Percentiles rank a stretch among this genome's conserved stretches.
Conservation (phyloP, 768 basidiomycete species). For the Tulasnella sp. region DNA sequence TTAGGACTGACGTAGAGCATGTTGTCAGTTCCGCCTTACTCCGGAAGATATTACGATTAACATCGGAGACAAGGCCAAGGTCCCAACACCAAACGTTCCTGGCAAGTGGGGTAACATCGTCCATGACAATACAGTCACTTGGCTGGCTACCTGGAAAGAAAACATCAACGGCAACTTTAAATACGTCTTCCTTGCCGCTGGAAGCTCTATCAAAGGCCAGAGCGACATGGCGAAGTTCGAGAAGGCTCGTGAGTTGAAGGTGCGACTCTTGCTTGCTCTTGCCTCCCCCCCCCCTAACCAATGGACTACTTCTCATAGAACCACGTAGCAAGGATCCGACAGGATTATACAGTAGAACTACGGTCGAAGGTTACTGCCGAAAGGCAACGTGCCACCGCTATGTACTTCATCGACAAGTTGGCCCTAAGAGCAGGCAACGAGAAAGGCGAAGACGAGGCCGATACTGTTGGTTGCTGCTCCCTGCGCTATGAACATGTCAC, state of each 20-base stretch:
- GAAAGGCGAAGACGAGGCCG: slow-evolving; percentile 98
- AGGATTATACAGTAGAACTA: slow-evolving; percentile 80
- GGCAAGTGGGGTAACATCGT: slow-evolving; percentile 86
- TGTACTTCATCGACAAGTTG: slow-evolving; percentile 97
- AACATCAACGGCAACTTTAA: slow-evolving; percentile 95
- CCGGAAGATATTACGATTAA: slow-evolving; percentile 97
- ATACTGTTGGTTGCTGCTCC: slow-evolving; percentile 98
- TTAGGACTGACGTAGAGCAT: neutral
- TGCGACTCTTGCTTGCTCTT: slow-evolving; percentile 38
- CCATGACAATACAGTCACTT: slow-evolving; percentile 96
- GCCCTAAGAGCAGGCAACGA: slow-evolving; percentile 99
- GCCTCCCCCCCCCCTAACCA: slow-evolving; percentile 22
- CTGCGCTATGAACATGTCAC: slow-evolving; percentile 96
- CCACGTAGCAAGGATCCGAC: slow-evolving; percentile 85
- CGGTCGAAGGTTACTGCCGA: slow-evolving; percentile 90
- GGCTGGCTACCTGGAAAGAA: slow-evolving; percentile 99
- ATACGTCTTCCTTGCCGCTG: slow-evolving; percentile 98
- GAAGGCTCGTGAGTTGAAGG: slow-evolving; percentile 95
- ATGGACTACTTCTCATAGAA: slow-evolving; percentile 47
- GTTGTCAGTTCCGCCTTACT: slow-evolving; percentile 67
- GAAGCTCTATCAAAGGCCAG: slow-evolving; percentile 95
- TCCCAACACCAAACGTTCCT: slow-evolving; percentile 86
- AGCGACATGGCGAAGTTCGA: slow-evolving; percentile 98
- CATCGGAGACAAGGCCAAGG: slow-evolving; percentile 69
- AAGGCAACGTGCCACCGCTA: slow-evolving; percentile 95